Evolutionary conservation across 495 filamentous ascomycete species (phyloP).

Genomic region (Penicillium coffeae): DNA sequence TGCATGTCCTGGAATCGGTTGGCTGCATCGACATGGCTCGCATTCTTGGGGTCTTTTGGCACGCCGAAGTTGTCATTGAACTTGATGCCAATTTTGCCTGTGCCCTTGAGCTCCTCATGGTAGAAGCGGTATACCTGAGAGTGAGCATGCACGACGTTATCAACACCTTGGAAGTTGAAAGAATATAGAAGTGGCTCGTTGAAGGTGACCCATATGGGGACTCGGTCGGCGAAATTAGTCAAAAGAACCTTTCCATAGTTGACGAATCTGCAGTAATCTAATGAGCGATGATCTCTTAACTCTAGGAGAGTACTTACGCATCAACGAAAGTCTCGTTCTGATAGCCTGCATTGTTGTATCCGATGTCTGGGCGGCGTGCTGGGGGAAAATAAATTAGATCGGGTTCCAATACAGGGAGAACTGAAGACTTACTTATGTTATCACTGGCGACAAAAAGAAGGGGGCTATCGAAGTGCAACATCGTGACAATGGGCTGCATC

Average conservation of each 20-base stretch:
- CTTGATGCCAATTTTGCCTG: slow-evolving; percentile 37
- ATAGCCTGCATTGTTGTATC: slow-evolving; percentile 31
- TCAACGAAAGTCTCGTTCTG: slow-evolving; percentile 33
- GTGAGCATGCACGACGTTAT: slow-evolving; percentile 38
- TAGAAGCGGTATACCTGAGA: slow-evolving; percentile 40
- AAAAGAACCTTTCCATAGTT: slow-evolving; percentile 39
- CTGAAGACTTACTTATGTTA: slow-evolving; percentile 14
- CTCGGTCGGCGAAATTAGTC: slow-evolving; percentile 38
- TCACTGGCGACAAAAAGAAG: slow-evolving; percentile 23
- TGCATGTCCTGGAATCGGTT: slow-evolving; percentile 39
- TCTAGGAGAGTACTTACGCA: slow-evolving; percentile 9
- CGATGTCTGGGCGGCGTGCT: slow-evolving; percentile 24
- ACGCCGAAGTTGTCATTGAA: slow-evolving; percentile 42
- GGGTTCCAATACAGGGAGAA: not conserved
- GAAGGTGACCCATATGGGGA: slow-evolving; percentile 45
- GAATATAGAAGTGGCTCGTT: slow-evolving; percentile 40
- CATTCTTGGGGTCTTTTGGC: slow-evolving; percentile 31
- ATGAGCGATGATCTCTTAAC: not conserved
- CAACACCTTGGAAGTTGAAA: slow-evolving; percentile 26
- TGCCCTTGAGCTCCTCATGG: slow-evolving; percentile 34
- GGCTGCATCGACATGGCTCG: slow-evolving; percentile 31
- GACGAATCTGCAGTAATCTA: slow-evolving; percentile 15
- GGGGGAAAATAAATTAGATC: not conserved
- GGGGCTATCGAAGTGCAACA: slow-evolving; percentile 43
- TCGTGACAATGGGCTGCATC: slow-evolving; percentile 39